A percentile compares a stretch with the other conserved stretches of the same genome.
phyloP scores from a whole-genome alignment of 1,139 yeast genomes.

The Kluyveromyces sp. region DNA sequence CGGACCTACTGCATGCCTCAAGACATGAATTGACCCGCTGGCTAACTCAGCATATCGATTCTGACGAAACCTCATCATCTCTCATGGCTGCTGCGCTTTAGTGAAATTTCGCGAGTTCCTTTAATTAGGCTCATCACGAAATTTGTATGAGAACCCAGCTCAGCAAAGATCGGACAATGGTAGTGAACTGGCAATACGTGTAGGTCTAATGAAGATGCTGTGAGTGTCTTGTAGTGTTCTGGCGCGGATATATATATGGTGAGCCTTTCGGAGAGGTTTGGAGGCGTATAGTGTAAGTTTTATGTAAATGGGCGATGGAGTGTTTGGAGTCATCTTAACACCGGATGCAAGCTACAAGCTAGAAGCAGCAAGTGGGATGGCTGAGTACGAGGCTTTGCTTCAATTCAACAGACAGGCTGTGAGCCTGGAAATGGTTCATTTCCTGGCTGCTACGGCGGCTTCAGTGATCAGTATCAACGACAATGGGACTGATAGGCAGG shows the following conservation, averaged over 20 bases:
- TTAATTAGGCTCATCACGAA: neutral
- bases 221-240: too few relatives aligned
- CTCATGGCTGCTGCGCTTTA: neutral
- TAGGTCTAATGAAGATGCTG: too few relatives aligned
- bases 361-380: conserved; percentile 29
- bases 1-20: too few relatives aligned
- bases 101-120: conserved; percentile 1
- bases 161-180: neutral
- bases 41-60: too few relatives aligned
- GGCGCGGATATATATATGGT: too few relatives aligned
- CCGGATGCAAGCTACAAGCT: too few relatives aligned
- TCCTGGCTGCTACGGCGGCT: conserved; percentile 70
- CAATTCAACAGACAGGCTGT: conserved; percentile 74
- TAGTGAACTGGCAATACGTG: too few relatives aligned
- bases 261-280: neutral
- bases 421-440: conserved; percentile 67
- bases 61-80: too few relatives aligned
- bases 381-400: conserved; percentile 59
- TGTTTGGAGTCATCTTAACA: too few relatives aligned
- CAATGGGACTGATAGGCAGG: conserved; percentile 12
- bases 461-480: conserved; percentile 61
- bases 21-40: too few relatives aligned
- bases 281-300: too few relatives aligned
- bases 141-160: neutral
- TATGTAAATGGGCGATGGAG: too few relatives aligned